A percentile compares a stretch with the other conserved stretches of the same genome.
Evolutionary conservation across 225 moss, liverwort and hornwort species (phyloP).

Genomic region (Marchantia paleacea): DNA sequence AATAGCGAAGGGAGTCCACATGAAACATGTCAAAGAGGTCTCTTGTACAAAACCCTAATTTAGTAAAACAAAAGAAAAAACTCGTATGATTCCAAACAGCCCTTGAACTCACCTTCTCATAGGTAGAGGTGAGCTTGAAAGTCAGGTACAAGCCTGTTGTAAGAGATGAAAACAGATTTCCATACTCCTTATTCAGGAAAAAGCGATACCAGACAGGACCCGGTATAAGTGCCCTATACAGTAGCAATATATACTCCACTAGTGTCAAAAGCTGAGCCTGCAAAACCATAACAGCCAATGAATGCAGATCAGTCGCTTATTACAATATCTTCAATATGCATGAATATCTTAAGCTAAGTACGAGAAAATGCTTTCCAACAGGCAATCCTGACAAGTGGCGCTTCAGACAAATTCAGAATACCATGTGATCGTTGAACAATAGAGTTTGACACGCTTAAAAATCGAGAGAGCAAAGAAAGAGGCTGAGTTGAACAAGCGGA

Average conservation of each 20-base stretch:
- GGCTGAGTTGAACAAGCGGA: no score
- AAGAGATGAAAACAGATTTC: constrained; percentile 86
- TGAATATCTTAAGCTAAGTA: background rate
- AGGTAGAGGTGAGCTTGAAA: constrained; percentile 90
- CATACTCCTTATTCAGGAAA: constrained; percentile 86
- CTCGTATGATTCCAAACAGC: background rate
- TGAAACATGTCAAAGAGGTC: background rate
- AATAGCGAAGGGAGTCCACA: background rate
- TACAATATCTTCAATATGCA: background rate
- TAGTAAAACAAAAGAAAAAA: background rate
- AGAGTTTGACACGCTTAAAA: no score
- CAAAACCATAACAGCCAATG: constrained; percentile 21
- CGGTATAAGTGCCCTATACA: constrained; percentile 86
- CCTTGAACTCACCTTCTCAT: constrained; percentile 65
- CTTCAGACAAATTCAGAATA: background rate
- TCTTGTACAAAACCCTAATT: background rate
- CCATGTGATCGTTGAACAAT: no score
- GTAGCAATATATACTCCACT: constrained; percentile 76
- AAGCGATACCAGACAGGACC: constrained; percentile 95
- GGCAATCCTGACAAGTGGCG: background rate
- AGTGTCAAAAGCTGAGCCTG: constrained; percentile 94
- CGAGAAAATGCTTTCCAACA: background rate
- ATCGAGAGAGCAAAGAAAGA: no score
- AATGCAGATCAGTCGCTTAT: background rate
- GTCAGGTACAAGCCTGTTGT: constrained; percentile 94